Conservation (phyloP, 2,329 filamentous ascomycete species). For the Neonectria punicea region DNA sequence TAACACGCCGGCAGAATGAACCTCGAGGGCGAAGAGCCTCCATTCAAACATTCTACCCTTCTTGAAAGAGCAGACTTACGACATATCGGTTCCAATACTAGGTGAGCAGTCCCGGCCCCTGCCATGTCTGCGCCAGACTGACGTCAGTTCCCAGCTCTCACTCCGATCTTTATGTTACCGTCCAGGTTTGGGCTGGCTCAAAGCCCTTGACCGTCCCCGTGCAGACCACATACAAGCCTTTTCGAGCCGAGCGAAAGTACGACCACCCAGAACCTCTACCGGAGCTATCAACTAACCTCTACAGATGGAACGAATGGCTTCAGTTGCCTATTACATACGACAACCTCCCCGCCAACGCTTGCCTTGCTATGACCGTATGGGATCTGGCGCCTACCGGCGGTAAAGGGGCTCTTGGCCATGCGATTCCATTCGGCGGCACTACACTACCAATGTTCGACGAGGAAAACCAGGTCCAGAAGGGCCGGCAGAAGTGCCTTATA, state of each 20-base stretch:
- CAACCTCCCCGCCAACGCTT: constrained; percentile 81
- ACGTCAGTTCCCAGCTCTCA: constrained; percentile 63
- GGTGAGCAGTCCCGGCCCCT: constrained; percentile 53
- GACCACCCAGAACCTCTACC: constrained; percentile 14
- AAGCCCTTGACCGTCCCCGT: constrained; percentile 93
- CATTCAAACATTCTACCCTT: constrained; percentile 71
- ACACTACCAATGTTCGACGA: constrained; percentile 92
- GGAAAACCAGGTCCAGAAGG: constrained; percentile 91
- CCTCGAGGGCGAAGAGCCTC: constrained; percentile 57
- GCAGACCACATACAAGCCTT: constrained; percentile 92
- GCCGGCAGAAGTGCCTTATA: constrained; percentile 88
- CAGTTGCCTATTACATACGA: constrained; percentile 86
- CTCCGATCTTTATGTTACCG: constrained; percentile 93
- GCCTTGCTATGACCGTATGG: constrained; percentile 94
- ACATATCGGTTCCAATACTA: constrained; percentile 87
- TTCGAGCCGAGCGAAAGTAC: constrained; percentile 77
- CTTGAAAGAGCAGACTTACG: constrained; percentile 82
- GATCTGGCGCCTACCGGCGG: constrained; percentile 86
- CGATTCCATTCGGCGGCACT: constrained; percentile 92
- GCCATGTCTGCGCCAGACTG: constrained; percentile 30
- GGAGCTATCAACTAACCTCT: constrained; percentile 22
- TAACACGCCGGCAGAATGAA: constrained; percentile 55
- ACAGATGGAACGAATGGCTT: constrained; percentile 96
- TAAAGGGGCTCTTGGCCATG: constrained; percentile 75
- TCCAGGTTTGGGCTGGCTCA: constrained; percentile 94